Conservation (phyloP, 1,284 basidiomycete genomes). For the Microbotryum violaceum region DNA sequence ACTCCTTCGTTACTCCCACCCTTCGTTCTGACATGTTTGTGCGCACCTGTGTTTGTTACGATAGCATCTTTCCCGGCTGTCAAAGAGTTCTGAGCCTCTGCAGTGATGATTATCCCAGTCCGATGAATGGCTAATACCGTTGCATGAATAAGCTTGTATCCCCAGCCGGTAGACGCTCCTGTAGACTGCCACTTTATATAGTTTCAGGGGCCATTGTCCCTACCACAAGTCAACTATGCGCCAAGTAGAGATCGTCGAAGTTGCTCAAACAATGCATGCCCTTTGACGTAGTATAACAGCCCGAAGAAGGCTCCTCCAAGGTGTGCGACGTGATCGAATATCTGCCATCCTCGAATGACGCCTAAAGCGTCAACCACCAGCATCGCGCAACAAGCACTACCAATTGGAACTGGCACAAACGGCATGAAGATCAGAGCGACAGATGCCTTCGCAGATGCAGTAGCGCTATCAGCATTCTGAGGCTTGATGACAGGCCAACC, state of each 20-base stretch:
- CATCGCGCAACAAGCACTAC: constrained; percentile 4
- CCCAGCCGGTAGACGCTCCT: too few species aligned
- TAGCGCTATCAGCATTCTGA: too few species aligned
- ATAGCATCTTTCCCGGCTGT: constrained; percentile 22
- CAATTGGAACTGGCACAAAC: constrained; percentile 34
- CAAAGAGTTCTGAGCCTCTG: constrained; percentile 25
- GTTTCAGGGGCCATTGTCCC: neutral
- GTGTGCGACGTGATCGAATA: constrained; percentile 36
- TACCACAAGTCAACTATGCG: neutral
- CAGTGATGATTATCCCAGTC: constrained; percentile 4
- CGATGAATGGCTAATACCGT: too few species aligned
- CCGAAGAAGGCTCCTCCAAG: constrained; percentile 30
- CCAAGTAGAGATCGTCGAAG: neutral
- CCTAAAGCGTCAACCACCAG: constrained; percentile 30
- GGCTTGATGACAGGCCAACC: neutral
- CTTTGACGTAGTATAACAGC: constrained; percentile 4
- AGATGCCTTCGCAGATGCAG: constrained; percentile 5
- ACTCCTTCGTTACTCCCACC: too few species aligned
- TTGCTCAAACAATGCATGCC: constrained; percentile 20
- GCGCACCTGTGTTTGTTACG: too few species aligned
- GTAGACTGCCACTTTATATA: too few species aligned
- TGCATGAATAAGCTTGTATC: too few species aligned
- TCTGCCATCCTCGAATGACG: constrained; percentile 31
- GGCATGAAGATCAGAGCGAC: constrained; percentile 35
- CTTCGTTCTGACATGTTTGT: too few species aligned